Evolutionary conservation across 768 basidiomycete genomes (phyloP).

Genomic region (Hygrophoropsis aurantiaca): DNA sequence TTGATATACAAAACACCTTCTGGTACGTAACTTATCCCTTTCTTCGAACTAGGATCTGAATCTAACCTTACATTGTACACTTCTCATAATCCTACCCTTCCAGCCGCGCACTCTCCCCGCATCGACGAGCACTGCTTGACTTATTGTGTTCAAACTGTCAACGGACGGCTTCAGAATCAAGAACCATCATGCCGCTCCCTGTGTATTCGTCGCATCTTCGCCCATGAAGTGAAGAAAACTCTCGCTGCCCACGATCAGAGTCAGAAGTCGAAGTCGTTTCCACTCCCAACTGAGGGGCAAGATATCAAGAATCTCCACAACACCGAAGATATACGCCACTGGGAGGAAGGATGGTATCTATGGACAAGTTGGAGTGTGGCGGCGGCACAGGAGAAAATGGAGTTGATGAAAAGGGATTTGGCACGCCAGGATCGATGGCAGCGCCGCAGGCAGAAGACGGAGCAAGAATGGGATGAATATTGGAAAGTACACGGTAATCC

Average conservation of each 20-base stretch:
- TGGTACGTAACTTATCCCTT: no score
- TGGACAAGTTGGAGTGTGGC: conserved; percentile 60
- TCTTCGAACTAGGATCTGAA: no score
- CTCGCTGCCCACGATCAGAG: conserved; percentile 31
- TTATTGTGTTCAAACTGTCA: conserved; percentile 58
- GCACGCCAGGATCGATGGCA: conserved; percentile 47
- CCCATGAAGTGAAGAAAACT: conserved; percentile 63
- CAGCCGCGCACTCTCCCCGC: conserved; percentile 58
- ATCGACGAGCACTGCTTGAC: conserved; percentile 67
- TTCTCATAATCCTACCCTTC: background rate
- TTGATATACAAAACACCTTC: no score
- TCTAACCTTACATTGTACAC: no score
- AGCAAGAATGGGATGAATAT: conserved; percentile 53
- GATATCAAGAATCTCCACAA: conserved; percentile 30
- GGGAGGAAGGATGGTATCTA: conserved; percentile 77
- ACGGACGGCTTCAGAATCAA: conserved; percentile 48
- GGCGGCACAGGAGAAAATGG: conserved; percentile 54
- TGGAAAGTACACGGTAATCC: conserved; percentile 23
- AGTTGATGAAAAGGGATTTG: conserved; percentile 59
- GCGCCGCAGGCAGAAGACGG: conserved; percentile 40
- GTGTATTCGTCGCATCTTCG: conserved; percentile 65
- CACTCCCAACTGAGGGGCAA: conserved; percentile 69
- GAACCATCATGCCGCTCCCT: conserved; percentile 58
- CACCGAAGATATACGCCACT: conserved; percentile 48
- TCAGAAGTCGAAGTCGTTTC: conserved; percentile 45